A percentile compares a stretch with the other conserved stretches of the same genome.
Evolutionary conservation across 2,329 filamentous ascomycete species (phyloP).

Genomic region (Colletotrichum chrysophilum): DNA sequence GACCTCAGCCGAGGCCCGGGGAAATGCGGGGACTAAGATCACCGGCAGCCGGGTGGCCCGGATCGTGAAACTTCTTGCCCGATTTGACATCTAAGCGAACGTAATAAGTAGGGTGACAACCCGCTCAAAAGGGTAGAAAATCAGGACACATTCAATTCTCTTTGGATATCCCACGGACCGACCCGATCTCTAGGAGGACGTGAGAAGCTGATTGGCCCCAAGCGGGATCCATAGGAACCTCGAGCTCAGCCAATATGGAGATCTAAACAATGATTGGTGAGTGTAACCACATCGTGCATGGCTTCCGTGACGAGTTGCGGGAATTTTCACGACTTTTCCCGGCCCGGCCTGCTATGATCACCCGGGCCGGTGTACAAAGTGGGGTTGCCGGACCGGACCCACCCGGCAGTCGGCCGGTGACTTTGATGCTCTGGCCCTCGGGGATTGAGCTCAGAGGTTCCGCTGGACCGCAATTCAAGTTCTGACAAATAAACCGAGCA

Average conservation of each 20-base stretch:
- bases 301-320: neutral
- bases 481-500: too few species aligned
- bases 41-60: neutral
- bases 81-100: neutral
- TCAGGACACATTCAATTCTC: neutral
- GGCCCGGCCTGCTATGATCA: neutral
- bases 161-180: neutral
- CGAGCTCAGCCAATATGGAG: neutral
- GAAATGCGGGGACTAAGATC: neutral
- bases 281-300: neutral
- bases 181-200: neutral
- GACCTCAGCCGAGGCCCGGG: neutral
- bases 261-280: neutral
- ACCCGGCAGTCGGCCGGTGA: neutral
- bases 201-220: neutral
- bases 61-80: neutral
- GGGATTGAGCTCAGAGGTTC: accelerated
- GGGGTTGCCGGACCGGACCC: neutral
- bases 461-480: neutral
- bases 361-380: neutral
- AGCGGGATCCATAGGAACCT: neutral
- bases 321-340: neutral
- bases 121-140: neutral
- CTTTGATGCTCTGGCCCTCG: constrained; percentile 20
- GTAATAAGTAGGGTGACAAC: neutral